Evolutionary conservation across 148 eudicot species (phyloP).

Genomic region (Silene conica): DNA sequence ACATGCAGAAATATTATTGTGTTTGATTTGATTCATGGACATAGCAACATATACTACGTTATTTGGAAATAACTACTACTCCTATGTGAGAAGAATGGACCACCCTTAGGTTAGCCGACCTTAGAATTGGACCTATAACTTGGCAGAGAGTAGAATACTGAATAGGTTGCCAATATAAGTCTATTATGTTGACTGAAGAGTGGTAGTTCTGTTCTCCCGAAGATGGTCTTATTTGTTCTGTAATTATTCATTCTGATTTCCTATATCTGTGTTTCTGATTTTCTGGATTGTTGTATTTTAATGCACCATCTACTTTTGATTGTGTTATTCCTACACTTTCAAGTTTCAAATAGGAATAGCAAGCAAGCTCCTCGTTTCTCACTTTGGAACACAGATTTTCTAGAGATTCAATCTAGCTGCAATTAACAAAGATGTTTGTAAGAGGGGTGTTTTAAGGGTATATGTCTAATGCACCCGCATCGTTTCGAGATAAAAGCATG

Average conservation of each 20-base stretch:
- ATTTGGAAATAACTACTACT: no score
- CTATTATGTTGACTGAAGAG: constrained; percentile 21
- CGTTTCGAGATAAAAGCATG: no score
- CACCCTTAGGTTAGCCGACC: constrained; percentile 24
- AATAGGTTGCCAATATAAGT: constrained; percentile 26
- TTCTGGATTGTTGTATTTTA: constrained; percentile 10
- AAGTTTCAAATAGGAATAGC: background rate
- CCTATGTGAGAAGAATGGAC: constrained; percentile 11
- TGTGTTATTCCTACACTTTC: background rate
- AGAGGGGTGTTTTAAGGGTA: no score
- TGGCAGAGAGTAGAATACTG: background rate
- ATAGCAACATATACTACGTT: no score
- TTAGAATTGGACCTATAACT: constrained; percentile 4
- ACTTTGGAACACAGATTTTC: background rate
- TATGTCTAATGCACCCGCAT: no score
- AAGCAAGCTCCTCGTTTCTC: background rate
- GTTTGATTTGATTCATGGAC: no score
- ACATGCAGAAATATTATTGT: no score
- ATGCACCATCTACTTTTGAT: background rate
- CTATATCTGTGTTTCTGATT: constrained; percentile 1
- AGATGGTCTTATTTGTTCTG: constrained; percentile 20
- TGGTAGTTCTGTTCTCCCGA: constrained; percentile 18
- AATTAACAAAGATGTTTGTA: no score
- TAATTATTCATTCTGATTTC: constrained; percentile 23
- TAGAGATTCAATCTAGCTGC: no score